phyloP scores from a whole-genome alignment of 1,284 basidiomycete species.

The Grifola frondosa region DNA sequence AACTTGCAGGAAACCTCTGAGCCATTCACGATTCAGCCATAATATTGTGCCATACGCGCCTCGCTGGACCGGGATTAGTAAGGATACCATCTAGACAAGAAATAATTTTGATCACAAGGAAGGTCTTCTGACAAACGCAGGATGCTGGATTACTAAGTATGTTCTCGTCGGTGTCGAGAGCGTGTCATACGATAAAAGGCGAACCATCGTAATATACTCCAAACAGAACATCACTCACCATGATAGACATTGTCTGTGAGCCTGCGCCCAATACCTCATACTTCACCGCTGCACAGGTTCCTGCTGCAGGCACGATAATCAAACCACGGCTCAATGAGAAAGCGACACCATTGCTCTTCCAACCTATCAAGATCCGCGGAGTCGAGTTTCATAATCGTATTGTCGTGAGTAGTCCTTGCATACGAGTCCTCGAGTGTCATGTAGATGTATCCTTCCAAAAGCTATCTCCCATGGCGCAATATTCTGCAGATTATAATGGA shows the following conservation, averaged over 20 bases:
- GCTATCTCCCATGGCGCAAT: slow-evolving; percentile 69
- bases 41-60: no score
- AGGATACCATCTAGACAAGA: no score
- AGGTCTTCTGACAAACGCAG: no score
- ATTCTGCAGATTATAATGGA: slow-evolving; percentile 64
- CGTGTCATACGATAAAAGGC: no score
- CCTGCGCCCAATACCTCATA: slow-evolving; percentile 38
- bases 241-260: slow-evolving; percentile 5
- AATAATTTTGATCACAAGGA: no score
- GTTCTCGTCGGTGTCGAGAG: no score
- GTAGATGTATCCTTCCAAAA: slow-evolving; percentile 1
- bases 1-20: no score
- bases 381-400: slow-evolving; percentile 69
- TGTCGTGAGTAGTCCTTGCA: slow-evolving; percentile 46
- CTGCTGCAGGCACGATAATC: slow-evolving; percentile 48
- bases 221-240: no score
- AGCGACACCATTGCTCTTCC: slow-evolving; percentile 53
- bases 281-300: slow-evolving; percentile 53
- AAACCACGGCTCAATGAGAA: slow-evolving; percentile 37
- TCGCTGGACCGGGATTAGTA: no score
- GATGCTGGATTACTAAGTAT: no score
- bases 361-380: slow-evolving; percentile 58
- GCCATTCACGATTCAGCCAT: no score
- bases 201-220: no score
- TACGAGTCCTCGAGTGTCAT: slow-evolving; percentile 33